These are phyloP conservation scores for Sordariomycetes sp. DNA, from an alignment of 2,329 filamentous ascomycete species.

Conservation along the genomic window DNA sequence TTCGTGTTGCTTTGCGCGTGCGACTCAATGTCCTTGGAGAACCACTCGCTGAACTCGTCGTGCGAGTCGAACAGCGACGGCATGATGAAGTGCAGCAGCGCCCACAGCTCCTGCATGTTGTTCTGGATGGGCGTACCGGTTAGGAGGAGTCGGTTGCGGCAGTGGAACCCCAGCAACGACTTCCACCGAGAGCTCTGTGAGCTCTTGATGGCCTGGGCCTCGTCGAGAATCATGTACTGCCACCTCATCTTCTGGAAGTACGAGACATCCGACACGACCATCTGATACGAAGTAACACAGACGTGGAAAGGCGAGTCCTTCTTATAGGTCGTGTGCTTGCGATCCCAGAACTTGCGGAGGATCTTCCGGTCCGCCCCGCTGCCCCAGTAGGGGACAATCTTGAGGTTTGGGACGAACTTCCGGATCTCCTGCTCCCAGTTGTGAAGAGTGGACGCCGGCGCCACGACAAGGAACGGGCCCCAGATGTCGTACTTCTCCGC, in stretches of 20 bases:
- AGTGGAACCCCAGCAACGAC: constrained; percentile 85
- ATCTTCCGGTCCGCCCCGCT: constrained; percentile 90
- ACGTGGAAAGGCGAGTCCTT: constrained; percentile 93
- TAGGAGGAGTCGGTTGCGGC: constrained; percentile 83
- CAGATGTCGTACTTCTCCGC: constrained; percentile 96
- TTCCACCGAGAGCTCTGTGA: constrained; percentile 96
- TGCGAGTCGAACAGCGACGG: constrained; percentile 94
- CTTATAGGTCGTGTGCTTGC: constrained; percentile 92
- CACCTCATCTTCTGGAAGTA: constrained; percentile 99
- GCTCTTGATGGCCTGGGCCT: constrained; percentile 98
- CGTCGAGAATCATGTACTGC: constrained; percentile 99
- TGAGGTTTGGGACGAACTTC: constrained; percentile 87
- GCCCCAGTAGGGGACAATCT: constrained; percentile 96
- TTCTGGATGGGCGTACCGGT: constrained; percentile 98
- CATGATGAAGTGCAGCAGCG: constrained; percentile 98
- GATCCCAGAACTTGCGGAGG: constrained; percentile 96
- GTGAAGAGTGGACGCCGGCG: constrained; percentile 90
- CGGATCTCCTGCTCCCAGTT: constrained; percentile 99
- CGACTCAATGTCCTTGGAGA: constrained; percentile 92
- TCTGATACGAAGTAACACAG: constrained; percentile 90
- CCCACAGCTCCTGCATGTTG: constrained; percentile 99
- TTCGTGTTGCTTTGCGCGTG: constrained; percentile 99
- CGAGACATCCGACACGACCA: constrained; percentile 89
- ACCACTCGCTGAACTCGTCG: constrained; percentile 90
- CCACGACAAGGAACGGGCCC: constrained; percentile 95